Conservation (phyloP, 2,329 filamentous ascomycete species). For the Nemania bipapillata region DNA sequence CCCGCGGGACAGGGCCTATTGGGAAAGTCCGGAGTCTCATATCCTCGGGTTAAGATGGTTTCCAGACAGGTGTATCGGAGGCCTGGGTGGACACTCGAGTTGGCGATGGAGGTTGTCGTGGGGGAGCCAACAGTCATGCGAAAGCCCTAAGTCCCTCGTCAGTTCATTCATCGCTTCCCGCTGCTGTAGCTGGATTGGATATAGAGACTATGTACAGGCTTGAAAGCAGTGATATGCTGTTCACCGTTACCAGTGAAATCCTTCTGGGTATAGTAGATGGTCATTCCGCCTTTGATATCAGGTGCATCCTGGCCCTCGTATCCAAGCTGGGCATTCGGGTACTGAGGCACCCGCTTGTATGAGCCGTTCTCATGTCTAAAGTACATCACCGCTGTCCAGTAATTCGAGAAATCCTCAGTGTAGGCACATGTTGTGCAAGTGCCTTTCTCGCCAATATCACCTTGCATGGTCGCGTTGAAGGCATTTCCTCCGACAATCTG, state of each 20-base stretch:
- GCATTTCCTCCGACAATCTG: constrained; percentile 51
- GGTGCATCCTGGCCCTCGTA: constrained; percentile 41
- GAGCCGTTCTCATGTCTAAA: constrained; percentile 50
- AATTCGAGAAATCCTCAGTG: constrained; percentile 50
- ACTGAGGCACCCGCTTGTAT: constrained; percentile 49
- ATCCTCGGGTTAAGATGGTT: constrained; percentile 54
- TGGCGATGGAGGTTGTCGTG: constrained; percentile 45
- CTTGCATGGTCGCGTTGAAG: constrained; percentile 49
- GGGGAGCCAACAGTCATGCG: constrained; percentile 57
- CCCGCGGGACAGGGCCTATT: constrained; percentile 54
- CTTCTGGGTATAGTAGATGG: constrained; percentile 51
- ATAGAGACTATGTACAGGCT: constrained; percentile 49
- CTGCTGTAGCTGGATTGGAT: not conserved
- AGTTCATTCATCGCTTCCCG: not conserved
- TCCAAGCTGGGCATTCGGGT: constrained; percentile 39
- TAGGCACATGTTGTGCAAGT: constrained; percentile 50
- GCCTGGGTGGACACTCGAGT: constrained; percentile 47
- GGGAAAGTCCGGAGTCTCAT: constrained; percentile 56
- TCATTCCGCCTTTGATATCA: constrained; percentile 50
- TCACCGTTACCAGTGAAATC: constrained; percentile 48
- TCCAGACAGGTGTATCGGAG: constrained; percentile 55
- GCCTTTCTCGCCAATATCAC: constrained; percentile 46
- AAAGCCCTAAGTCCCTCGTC: constrained; percentile 52
- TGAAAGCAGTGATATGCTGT: constrained; percentile 58
- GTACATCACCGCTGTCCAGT: constrained; percentile 50